These are phyloP conservation scores for Backusella psychrophila DNA, from an alignment of 192 early-diverging fungal genomes.

Conservation along the genomic window DNA sequence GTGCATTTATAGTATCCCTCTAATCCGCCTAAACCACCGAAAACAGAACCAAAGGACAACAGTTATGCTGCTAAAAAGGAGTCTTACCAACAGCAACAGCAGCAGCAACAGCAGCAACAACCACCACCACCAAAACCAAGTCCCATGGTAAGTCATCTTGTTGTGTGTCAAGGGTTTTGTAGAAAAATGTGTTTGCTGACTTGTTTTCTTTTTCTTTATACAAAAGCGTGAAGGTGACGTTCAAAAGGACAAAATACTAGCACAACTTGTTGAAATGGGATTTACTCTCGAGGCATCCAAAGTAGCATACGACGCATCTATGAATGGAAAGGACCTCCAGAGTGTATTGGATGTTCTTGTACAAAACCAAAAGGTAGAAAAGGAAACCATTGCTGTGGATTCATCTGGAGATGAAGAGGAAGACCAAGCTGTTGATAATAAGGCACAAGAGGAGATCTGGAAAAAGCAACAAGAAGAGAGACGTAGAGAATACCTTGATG, in stretches of 20 bases:
- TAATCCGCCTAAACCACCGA: neutral
- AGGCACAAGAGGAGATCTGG: neutral
- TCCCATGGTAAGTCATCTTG: neutral
- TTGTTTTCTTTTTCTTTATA: neutral
- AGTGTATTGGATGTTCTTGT: slow-evolving; percentile 4
- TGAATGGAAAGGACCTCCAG: slow-evolving; percentile 2
- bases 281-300: slow-evolving; percentile 4
- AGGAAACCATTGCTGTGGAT: neutral
- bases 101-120: too few species aligned
- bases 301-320: neutral
- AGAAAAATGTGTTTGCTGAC: neutral
- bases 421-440: neutral
- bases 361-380: neutral
- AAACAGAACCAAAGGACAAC: neutral
- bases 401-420: neutral
- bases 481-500: neutral
- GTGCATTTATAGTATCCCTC: neutral
- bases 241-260: neutral
- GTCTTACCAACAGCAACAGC: neutral
- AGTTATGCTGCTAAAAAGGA: neutral
- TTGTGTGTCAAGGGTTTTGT: neutral
- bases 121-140: neutral
- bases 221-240: too few species aligned
- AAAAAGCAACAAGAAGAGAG: neutral
- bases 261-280: slow-evolving; percentile 4